Percentiles rank a stretch among this genome's conserved stretches.
Evolutionary conservation across 768 basidiomycete genomes (phyloP).

Genomic region (Lyophyllum atratum): DNA sequence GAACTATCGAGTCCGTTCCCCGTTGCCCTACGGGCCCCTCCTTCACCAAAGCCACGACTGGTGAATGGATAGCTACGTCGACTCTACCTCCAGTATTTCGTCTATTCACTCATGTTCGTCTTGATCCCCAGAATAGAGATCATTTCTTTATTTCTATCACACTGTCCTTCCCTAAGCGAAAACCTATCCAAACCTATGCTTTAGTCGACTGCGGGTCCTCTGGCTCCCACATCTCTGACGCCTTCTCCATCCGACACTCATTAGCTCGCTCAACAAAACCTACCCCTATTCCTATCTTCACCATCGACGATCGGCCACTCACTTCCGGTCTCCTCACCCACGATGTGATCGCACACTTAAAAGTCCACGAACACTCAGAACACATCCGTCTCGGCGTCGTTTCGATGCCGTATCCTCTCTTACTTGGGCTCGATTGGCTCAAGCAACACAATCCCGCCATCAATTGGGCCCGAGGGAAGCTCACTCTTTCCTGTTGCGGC

Average conservation of each 20-base stretch:
- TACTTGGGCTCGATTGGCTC: too few relatives aligned
- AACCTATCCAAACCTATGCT: slow-evolving; percentile 33
- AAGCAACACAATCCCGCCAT: too few relatives aligned
- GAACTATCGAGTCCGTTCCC: slow-evolving; percentile 27
- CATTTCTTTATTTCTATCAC: slow-evolving; percentile 32
- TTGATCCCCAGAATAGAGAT: slow-evolving; percentile 10
- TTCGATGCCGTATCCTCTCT: slow-evolving; percentile 32
- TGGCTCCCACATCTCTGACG: too few relatives aligned
- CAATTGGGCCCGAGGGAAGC: too few relatives aligned
- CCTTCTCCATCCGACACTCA: slow-evolving; percentile 30
- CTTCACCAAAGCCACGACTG: slow-evolving; percentile 13
- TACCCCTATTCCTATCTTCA: slow-evolving; percentile 19
- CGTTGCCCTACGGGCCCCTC: slow-evolving; percentile 20
- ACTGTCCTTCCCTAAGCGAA: slow-evolving; percentile 30
- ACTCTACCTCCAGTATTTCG: slow-evolving; percentile 21
- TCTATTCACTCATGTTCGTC: slow-evolving; percentile 16
- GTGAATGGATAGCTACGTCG: slow-evolving; percentile 18
- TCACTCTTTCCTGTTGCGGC: too few relatives aligned
- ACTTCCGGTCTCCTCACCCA: slow-evolving; percentile 41
- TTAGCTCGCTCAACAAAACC: slow-evolving; percentile 30
- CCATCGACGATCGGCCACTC: slow-evolving; percentile 30
- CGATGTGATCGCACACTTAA: slow-evolving; percentile 30
- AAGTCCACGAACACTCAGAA: slow-evolving; percentile 30
- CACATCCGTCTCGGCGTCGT: slow-evolving; percentile 28
- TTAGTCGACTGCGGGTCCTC: slow-evolving; percentile 39